Base-by-base conservation (phyloP, 345 rosid species). In the Tarenaya hassleriana region DNA sequence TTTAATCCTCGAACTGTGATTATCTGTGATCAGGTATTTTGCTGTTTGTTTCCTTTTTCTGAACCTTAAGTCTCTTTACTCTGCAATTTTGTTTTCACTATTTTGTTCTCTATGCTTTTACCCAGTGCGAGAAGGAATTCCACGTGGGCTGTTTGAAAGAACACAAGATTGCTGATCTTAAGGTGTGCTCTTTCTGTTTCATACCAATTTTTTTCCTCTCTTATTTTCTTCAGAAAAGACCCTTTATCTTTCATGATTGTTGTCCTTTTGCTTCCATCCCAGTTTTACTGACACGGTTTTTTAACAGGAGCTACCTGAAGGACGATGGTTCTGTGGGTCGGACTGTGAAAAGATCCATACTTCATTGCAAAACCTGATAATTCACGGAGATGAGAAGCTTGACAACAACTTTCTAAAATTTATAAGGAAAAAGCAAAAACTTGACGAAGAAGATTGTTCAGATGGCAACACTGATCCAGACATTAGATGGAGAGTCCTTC, bases 81-180 rank as follows among this genome's bases (percentile, higher is more conserved):
- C 47, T 10, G 37, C 31, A 42, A 7, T 55, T 21, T 32, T 29
- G 38, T 48, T 53, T 60, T 51, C 50, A 11, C 38, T 27, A 21
- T 53, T 46, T 55, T 33, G 54, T 55, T 20, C 55, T 16, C 12
- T 39, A 51, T 47, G 47, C 61, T 32, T 58, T 52, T 47, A n/a
- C n/a, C 41, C 53, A 89, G 97, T 89, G 97, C 43, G 97, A 89
- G 71, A 81, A 77, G 80, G 97, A 89, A 78, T 86, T 58, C 69
- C 88, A 82, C 60, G 94, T 89, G 47, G 94, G 97, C 16, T 89
- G 97, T 71, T 64, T 89, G 71, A 73, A 87, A 51, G 74, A 86
- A 45, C 72, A 57, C 55, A 81, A 80, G 51, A 51, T 57, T 5
- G 83, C 94, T 41, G 82, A 89, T 69, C 69, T 89, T 53, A 86